Evolutionary conservation across 2,329 filamentous ascomycete species (phyloP), one percentile per base, ranked within the genome.

Genomic region (Daldinia sp.): DNA sequence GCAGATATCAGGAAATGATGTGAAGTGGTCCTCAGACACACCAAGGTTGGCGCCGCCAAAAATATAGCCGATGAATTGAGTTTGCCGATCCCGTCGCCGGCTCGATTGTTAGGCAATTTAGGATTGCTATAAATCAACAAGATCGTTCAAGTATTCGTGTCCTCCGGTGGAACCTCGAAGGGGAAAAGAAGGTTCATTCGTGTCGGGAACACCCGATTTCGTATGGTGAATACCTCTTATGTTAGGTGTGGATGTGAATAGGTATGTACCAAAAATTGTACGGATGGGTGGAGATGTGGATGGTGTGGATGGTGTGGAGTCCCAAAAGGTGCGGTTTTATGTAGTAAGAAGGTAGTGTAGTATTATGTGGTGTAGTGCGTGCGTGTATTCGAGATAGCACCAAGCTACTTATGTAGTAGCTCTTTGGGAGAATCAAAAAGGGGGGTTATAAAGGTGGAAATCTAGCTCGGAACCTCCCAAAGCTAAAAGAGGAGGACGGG

Each of bases 21-120:
- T 54, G 63, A 58, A 55, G 35, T 44, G 48, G 44, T 18, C 44
- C 42, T 68, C 44, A 61, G 18, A 13, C 39, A 42, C 56, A 60
- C 33, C 63, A 60, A 61, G 15, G 57, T 62, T 67, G 57, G 57
- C 60, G 54, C 62, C 41, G 66, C 64, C 42, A 68, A 33, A 65
- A 69, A 61, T 66, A 71, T 69, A 67, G 63, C 69, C 60, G 65
- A 59, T 33, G 51, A 64, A 69, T 68, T 69, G 54, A 56, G 42
- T 69, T 69, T 58, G 60, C 58, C 60, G 65, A 67, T 64, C 69
- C 57, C 53, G 35, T 54, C 15, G 44, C 41, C 54, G 30, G 46
- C 39, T 65, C 51, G 57, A 13, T 30, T 50, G 51, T 54, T 62
- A 54, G 53, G 37, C 53, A 56, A 55, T 44, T 60, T 26, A 62